Conservation (phyloP, 2,329 filamentous ascomycete genomes). For the Cryphonectria nitschkei region DNA sequence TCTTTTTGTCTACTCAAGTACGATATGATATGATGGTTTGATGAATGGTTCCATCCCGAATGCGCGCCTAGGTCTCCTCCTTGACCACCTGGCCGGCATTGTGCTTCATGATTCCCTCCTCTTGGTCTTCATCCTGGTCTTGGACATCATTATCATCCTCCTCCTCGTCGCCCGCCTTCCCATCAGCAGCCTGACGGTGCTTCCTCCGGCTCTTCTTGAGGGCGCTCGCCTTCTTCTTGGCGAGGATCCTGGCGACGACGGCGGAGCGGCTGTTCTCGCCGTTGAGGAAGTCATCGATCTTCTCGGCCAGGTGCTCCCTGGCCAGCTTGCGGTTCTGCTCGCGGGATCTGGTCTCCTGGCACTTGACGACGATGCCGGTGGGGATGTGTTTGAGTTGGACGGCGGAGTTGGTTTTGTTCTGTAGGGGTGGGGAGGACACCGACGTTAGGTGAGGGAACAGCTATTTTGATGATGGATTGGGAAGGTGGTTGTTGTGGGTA, state of each 20-base stretch:
- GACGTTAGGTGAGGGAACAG: neutral
- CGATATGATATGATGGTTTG: neutral
- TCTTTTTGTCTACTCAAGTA: neutral
- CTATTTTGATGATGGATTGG: neutral
- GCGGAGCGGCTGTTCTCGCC: conserved; percentile 70
- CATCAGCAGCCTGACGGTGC: conserved; percentile 56
- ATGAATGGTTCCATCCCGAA: neutral
- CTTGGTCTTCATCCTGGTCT: conserved; percentile 1
- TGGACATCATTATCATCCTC: conserved; percentile 14
- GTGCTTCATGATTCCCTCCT: neutral
- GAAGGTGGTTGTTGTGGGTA: conserved; percentile 17
- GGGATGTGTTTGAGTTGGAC: conserved; percentile 91
- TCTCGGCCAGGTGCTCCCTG: conserved; percentile 74
- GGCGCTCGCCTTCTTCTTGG: conserved; percentile 73
- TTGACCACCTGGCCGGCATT: neutral
- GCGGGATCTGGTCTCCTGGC: conserved; percentile 85
- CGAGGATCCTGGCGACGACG: conserved; percentile 65
- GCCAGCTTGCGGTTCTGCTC: conserved; percentile 88
- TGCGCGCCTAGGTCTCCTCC: no score
- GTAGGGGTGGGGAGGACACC: neutral
- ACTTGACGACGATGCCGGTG: conserved; percentile 92
- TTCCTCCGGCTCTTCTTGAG: conserved; percentile 84
- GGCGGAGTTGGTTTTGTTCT: conserved; percentile 96
- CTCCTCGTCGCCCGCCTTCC: conserved; percentile 30
- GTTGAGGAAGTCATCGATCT: conserved; percentile 71